Base-by-base conservation (phyloP, 2,329 filamentous ascomycete genomes). In the Fusarium udum region DNA sequence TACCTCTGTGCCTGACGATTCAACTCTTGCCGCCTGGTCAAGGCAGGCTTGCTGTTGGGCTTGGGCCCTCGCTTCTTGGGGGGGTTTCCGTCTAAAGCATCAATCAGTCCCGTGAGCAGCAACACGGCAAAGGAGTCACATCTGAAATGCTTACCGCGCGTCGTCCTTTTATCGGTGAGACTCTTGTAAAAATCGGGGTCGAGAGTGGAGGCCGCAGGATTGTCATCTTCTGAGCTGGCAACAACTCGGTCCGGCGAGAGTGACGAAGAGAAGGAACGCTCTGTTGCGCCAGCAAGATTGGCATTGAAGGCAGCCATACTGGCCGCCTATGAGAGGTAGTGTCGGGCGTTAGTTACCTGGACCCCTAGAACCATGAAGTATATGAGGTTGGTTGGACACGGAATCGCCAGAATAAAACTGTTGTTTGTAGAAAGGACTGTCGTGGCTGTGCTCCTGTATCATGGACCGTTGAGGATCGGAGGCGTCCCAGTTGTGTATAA, bases 1-100 rank as follows among this genome's bases (percentile, higher is more conserved):
- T 89, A 97, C 95, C 95, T 92, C 83, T 98, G 96, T 36, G 96
- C 96, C 84, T 98, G 95, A 72, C 96, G 90, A 80, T 98, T 98
- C 69, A 98, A 85, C 82, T 98, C 95, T 80, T 98, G 96, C 73
- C 95, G 90, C 71, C 95, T 89, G 26, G 95, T 98, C 78, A 97
- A 85, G 49, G 96, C 95, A 24, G 96, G 96, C 80, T 97, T 98
- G 85, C 93, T 97, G 82, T 98, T 96, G 26, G 96, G 96, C 81
- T 98, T 98, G 1, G 96, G 96, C 3, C 96, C 96, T 82, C 96
- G 91, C 75, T 94, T 91, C 84, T 98, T 99, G 6, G 94, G 91
- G 14, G 92, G 88, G 79, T 96, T 92, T 51, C 94, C 95, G 85
- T 97, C 95, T 92, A 78, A 56, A 42, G 22, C n/a, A 16, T 31